Evolutionary conservation across 257 asterid genomes (phyloP).

Genomic region (Gentiana macrophylla): DNA sequence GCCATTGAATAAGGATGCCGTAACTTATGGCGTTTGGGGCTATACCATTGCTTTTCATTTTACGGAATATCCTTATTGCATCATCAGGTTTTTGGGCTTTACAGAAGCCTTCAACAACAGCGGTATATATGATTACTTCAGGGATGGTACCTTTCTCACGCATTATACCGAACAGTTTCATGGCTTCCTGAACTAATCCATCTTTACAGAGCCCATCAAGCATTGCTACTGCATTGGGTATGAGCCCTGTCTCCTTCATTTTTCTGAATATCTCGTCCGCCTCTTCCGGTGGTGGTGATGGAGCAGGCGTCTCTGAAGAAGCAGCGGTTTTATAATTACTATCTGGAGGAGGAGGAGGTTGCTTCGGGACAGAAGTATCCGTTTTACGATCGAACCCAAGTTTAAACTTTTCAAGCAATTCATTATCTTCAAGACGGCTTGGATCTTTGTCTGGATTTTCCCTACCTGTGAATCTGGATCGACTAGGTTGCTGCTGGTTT

Average conservation of each 20-base stretch:
- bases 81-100: slow-evolving; percentile 75
- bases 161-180: slow-evolving; percentile 74
- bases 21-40: slow-evolving; percentile 57
- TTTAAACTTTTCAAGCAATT: slow-evolving; percentile 66
- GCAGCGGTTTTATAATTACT: slow-evolving; percentile 5
- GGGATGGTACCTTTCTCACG: slow-evolving; percentile 84
- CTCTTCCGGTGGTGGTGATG: slow-evolving; percentile 42
- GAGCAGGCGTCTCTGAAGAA: slow-evolving; percentile 20
- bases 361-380: slow-evolving; percentile 12
- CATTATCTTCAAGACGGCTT: slow-evolving; percentile 25
- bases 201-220: slow-evolving; percentile 89
- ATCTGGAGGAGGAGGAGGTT: slow-evolving; percentile 12
- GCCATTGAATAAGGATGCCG: slow-evolving; percentile 47
- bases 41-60: slow-evolving; percentile 61
- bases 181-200: slow-evolving; percentile 78
- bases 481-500: slow-evolving; percentile 1
- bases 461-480: slow-evolving; percentile 10
- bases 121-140: slow-evolving; percentile 78
- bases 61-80: slow-evolving; percentile 55
- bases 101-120: slow-evolving; percentile 82
- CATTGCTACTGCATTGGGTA: slow-evolving; percentile 93
- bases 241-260: slow-evolving; percentile 83
- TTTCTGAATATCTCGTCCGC: slow-evolving; percentile 80
- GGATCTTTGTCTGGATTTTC: slow-evolving; percentile 19
- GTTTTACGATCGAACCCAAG: slow-evolving; percentile 43